phyloP scores from a whole-genome alignment of 768 basidiomycete species.

The Xerocomus spinulosus region DNA sequence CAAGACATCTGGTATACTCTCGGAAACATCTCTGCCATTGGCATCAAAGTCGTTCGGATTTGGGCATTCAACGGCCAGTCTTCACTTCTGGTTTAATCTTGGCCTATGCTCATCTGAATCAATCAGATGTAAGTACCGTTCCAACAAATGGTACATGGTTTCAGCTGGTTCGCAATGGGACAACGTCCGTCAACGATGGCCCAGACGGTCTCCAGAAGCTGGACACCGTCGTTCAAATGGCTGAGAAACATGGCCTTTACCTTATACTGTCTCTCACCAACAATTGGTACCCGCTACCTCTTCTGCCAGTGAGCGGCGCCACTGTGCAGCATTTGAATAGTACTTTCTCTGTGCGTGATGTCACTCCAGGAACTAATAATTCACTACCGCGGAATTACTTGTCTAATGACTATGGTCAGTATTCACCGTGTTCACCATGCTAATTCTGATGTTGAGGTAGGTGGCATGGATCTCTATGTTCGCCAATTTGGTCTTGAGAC shows the following conservation, averaged over 20 bases:
- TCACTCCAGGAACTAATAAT: slow-evolving; percentile 33
- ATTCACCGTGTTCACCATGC: not conserved
- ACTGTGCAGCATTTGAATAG: not conserved
- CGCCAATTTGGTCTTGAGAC: slow-evolving; percentile 37
- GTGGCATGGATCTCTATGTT: slow-evolving; percentile 66
- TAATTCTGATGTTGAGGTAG: slow-evolving; percentile 29
- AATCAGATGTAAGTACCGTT: slow-evolving; percentile 46
- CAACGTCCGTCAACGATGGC: slow-evolving; percentile 51
- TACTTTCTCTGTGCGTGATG: slow-evolving; percentile 22
- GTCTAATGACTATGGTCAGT: slow-evolving; percentile 58
- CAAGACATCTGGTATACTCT: slow-evolving; percentile 57
- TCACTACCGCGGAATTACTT: slow-evolving; percentile 47
- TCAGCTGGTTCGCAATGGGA: slow-evolving; percentile 55
- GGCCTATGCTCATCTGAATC: slow-evolving; percentile 8
- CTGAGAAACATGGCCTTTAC: slow-evolving; percentile 50
- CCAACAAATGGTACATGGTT: slow-evolving; percentile 61
- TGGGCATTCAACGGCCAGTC: slow-evolving; percentile 68
- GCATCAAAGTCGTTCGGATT: slow-evolving; percentile 55
- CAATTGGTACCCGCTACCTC: slow-evolving; percentile 49
- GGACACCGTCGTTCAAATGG: slow-evolving; percentile 52
- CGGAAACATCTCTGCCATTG: slow-evolving; percentile 50
- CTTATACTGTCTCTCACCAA: slow-evolving; percentile 57
- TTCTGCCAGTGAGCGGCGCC: slow-evolving; percentile 27
- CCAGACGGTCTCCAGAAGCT: slow-evolving; percentile 60
- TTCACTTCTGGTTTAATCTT: not conserved